phyloP scores from a whole-genome alignment of 1,284 basidiomycete species.

The Rhizopogon parksii region DNA sequence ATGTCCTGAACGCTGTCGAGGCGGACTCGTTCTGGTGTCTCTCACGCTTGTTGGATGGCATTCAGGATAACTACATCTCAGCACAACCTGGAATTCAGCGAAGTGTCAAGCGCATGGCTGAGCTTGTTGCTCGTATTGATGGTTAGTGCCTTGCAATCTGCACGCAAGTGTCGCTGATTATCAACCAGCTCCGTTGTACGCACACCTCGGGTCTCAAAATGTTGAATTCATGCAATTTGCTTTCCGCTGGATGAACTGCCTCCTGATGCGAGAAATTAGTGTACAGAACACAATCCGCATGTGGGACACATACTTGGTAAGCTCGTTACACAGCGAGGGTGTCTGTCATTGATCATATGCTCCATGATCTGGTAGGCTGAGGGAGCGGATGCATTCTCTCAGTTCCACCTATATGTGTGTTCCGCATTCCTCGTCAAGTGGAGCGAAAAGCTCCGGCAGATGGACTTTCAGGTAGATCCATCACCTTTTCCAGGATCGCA shows the following conservation, averaged over 20 bases:
- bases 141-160: conserved; percentile 35
- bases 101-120: conserved; percentile 87
- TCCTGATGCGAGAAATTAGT: conserved; percentile 93
- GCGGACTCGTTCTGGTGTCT: conserved; percentile 98
- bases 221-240: conserved; percentile 99
- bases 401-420: conserved; percentile 95
- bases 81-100: conserved; percentile 93
- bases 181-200: conserved; percentile 63
- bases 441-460: conserved; percentile 83
- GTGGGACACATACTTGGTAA: conserved; percentile 97
- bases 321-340: conserved; percentile 24
- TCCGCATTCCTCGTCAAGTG: conserved; percentile 90
- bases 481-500: conserved; percentile 4
- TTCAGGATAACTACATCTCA: conserved; percentile 95
- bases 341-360: background rate
- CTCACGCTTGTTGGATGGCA: conserved; percentile 87
- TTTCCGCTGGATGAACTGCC: conserved; percentile 98
- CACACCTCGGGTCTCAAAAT: conserved; percentile 81
- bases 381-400: conserved; percentile 91
- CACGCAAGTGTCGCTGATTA: background rate
- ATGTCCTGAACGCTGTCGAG: conserved; percentile 77
- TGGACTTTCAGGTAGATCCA: conserved; percentile 86
- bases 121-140: conserved; percentile 88
- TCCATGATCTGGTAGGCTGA: conserved; percentile 60
- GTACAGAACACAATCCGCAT: conserved; percentile 93